These are phyloP conservation scores for Macadamia tetraphylla DNA, from an alignment of 164 flowering plant species.

Conservation along the genomic window DNA sequence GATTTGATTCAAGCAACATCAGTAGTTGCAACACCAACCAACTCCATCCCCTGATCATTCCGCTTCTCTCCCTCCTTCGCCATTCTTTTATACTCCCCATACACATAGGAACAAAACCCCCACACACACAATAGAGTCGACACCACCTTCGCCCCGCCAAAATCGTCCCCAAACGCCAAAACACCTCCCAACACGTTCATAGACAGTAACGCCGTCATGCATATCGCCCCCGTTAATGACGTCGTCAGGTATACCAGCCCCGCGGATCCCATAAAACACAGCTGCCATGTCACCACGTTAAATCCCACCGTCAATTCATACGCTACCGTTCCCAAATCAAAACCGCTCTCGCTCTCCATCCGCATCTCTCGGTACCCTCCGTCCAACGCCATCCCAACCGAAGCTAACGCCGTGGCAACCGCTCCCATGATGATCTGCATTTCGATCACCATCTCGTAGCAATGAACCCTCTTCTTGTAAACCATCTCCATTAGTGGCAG, in stretches of 20 bases:
- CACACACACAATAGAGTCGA: conserved; percentile 57
- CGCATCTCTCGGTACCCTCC: conserved; percentile 54
- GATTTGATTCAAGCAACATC: not conserved
- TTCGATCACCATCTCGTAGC: conserved; percentile 58
- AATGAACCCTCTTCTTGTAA: conserved; percentile 19
- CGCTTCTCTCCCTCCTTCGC: not conserved
- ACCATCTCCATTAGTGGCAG: conserved; percentile 41
- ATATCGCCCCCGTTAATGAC: conserved; percentile 65
- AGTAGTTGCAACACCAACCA: not conserved
- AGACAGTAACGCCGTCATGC: conserved; percentile 72
- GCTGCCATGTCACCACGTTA: conserved; percentile 57
- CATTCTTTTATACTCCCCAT: conserved; percentile 42
- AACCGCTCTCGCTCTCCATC: conserved; percentile 29
- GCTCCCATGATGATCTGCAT: conserved; percentile 67
- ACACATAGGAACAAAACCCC: conserved; percentile 76
- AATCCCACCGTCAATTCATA: conserved; percentile 44
- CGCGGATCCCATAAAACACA: conserved; percentile 77
- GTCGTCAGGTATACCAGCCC: conserved; percentile 74
- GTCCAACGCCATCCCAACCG: conserved; percentile 49
- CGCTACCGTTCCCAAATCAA: conserved; percentile 33
- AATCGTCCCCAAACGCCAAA: conserved; percentile 46
- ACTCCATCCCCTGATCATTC: not conserved
- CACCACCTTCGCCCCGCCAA: conserved; percentile 55
- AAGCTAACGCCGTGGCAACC: conserved; percentile 51
- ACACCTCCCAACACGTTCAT: conserved; percentile 67